Evolutionary conservation across 1,139 yeast species (phyloP), one percentile per base, ranked within the genome.

Genomic region (Magnusiomyces tetraspermus): DNA sequence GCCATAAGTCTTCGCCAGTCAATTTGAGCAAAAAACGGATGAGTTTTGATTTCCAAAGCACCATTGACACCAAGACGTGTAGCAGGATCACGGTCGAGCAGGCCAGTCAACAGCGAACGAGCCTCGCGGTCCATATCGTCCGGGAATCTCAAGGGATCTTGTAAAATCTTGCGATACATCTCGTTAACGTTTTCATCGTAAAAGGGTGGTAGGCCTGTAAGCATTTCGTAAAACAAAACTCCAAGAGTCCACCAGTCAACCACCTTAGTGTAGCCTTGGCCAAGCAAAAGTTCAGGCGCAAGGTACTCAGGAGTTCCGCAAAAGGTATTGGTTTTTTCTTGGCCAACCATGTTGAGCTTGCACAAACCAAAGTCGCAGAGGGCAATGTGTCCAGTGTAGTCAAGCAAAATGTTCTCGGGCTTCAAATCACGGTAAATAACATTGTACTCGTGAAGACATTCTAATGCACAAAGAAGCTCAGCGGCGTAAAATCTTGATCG

Each of bases 231-330:
- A 48, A 92, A 73, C 51, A 92, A 74, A 15, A 94, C 92, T 44
- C 98, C 98, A 61, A 92, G 75, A 1, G 98, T 92, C 98, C 98
- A 92, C 94, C 97, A 92, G 71, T 92, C 98, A 22, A 94, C 97
- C 22, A 85, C 85, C 67, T 96, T 82, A 2, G 97, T 88, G 68
- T 92, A 92, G 1, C 98, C 98, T 65, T 88, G 90, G 51, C 95
- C 95, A 58, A 89, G 73, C 48, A 92, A 72, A 59, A 92, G 74
- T 69, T 94, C 99, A 0, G 99, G 98, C 0, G 97, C 97, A 61
- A 92, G 76, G 68, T 92, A 92, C 66, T 90, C 97, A 0, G 97
- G 97, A 0, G 97, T 90, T 48, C 97, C 97, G 71, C 97, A 90
- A 65, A 90, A 90, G 0, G 98, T 92, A 63, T 84, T 85, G 1